Evolutionary conservation across 139 green algal species (phyloP).

Genomic region (Auxenochlorella pyrenoidosa): DNA sequence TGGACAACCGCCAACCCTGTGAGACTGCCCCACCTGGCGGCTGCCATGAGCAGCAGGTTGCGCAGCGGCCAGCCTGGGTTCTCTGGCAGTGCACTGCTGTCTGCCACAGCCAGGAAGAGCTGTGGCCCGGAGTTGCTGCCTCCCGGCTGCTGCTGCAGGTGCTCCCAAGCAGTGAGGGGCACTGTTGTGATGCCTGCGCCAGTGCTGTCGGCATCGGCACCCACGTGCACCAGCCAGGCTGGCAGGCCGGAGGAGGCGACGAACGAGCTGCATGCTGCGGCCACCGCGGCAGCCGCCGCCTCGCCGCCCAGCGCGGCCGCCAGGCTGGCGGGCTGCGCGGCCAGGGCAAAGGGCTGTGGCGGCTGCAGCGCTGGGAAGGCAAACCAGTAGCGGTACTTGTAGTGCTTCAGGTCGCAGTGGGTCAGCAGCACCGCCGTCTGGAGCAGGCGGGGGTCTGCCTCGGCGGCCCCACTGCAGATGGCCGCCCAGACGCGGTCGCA

Average conservation of each 20-base stretch:
- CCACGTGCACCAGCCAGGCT: background rate
- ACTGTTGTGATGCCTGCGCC: background rate
- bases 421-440: constrained; percentile 75
- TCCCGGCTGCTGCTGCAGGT: background rate
- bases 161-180: background rate
- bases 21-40: constrained; percentile 33
- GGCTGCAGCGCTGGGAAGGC: constrained; percentile 84
- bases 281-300: background rate
- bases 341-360: constrained; percentile 55
- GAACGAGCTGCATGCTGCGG: background rate
- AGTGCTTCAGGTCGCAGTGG: constrained; percentile 94
- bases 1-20: too few species aligned
- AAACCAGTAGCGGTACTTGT: constrained; percentile 90
- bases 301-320: background rate
- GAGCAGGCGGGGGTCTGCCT: constrained; percentile 41
- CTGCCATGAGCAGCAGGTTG: constrained; percentile 86
- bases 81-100: constrained; percentile 65
- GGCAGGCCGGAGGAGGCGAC: background rate
- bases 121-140: background rate
- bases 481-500: constrained; percentile 66
- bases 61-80: constrained; percentile 88
- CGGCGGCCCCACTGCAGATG: constrained; percentile 67
- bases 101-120: constrained; percentile 70
- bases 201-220: background rate
- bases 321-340: constrained; percentile 14